Percentiles rank a stretch among this genome's conserved stretches.
These are phyloP conservation scores for Fusarium musae DNA, from an alignment of 2,329 filamentous ascomycete genomes.

Conservation along the genomic window DNA sequence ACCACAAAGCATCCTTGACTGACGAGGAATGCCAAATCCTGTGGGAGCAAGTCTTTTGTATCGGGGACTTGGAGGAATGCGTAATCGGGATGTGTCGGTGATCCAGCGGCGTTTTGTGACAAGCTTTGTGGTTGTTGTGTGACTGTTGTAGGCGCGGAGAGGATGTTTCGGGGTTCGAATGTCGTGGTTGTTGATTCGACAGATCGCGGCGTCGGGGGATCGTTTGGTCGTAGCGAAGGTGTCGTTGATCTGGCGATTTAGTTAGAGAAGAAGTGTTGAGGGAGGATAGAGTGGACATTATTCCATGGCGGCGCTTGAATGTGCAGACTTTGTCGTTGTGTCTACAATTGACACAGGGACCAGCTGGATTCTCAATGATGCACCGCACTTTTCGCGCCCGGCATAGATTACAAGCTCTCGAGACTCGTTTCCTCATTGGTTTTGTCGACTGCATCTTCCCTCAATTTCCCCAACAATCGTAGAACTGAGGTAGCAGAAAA, in stretches of 20 bases:
- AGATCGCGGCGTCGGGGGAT: slow-evolving; percentile 8
- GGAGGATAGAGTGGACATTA: not conserved
- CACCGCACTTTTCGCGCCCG: slow-evolving; percentile 41
- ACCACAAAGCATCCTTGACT: slow-evolving; percentile 44
- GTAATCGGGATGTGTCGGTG: slow-evolving; percentile 35
- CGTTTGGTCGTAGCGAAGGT: not conserved
- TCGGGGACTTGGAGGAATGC: slow-evolving; percentile 39
- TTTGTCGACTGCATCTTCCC: slow-evolving; percentile 21
- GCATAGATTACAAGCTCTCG: slow-evolving; percentile 39
- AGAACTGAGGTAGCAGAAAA: no score
- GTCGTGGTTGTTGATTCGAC: not conserved
- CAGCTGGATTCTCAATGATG: slow-evolving; percentile 35
- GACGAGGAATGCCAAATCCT: slow-evolving; percentile 41
- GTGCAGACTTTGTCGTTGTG: slow-evolving; percentile 42
- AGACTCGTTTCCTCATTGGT: slow-evolving; percentile 29
- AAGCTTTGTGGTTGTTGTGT: not conserved
- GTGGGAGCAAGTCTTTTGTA: slow-evolving; percentile 31
- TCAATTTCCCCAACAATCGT: no score
- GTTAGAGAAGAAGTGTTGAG: not conserved
- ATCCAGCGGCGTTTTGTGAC: not conserved
- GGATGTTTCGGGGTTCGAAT: not conserved
- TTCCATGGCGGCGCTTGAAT: slow-evolving; percentile 33
- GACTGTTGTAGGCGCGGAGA: not conserved
- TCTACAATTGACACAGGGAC: slow-evolving; percentile 43
- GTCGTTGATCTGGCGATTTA: not conserved